Evolutionary conservation across 345 rosid genomes (phyloP).

Genomic region (Sapria himalayana): DNA sequence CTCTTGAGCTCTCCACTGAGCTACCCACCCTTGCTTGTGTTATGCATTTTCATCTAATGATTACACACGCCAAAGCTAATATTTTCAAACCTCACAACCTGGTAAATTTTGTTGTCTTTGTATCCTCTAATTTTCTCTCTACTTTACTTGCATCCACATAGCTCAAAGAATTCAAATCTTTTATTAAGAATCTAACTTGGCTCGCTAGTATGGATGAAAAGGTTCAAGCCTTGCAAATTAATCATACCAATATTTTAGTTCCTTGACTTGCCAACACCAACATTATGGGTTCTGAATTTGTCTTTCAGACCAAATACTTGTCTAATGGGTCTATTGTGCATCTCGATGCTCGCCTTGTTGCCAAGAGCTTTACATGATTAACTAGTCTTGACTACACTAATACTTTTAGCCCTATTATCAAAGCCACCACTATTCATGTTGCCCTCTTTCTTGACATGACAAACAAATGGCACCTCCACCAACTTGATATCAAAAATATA

Average conservation of each 20-base stretch:
- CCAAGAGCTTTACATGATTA: not conserved
- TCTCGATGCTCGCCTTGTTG: not conserved
- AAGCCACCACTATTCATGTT: not conserved
- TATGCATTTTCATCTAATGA: conserved; percentile 3
- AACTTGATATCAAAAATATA: conserved; percentile 1
- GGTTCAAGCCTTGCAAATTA: not conserved
- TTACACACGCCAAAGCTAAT: conserved; percentile 3
- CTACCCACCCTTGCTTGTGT: not conserved
- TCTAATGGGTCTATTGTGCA: not conserved
- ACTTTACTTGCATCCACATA: conserved; percentile 1
- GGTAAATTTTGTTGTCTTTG: not conserved
- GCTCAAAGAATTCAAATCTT: conserved; percentile 5
- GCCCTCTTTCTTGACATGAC: not conserved
- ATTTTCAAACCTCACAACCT: conserved; percentile 3
- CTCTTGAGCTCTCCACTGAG: not conserved
- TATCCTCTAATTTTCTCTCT: not conserved
- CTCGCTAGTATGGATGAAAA: conserved; percentile 3
- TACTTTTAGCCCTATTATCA: conserved; percentile 4
- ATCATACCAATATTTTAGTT: conserved; percentile 1
- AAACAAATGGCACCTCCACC: not conserved
- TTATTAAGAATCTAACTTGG: conserved; percentile 3
- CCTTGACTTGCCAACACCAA: not conserved
- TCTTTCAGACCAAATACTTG: not conserved
- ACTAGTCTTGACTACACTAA: conserved; percentile 4
- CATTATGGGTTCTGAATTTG: conserved; percentile 6